Evolutionary conservation across 805 yeast genomes (phyloP).

Genomic region (Ogataea degrootiae): DNA sequence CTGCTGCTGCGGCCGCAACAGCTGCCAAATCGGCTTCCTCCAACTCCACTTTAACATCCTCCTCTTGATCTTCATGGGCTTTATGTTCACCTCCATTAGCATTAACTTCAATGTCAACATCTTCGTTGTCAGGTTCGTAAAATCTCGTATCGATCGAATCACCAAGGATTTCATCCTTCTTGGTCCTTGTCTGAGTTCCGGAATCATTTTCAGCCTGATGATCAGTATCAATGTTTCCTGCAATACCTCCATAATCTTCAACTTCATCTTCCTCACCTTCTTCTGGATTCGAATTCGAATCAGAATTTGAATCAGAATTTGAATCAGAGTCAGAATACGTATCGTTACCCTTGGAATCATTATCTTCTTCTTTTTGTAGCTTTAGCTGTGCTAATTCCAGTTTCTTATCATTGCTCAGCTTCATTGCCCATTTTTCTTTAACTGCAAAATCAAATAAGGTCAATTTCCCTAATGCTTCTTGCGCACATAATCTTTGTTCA

Average conservation of each 20-base stretch:
- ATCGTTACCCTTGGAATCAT: conserved; percentile 2
- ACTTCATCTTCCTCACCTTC: conserved; percentile 1
- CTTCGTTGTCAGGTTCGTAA: conserved; percentile 1
- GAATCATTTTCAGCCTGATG: background rate
- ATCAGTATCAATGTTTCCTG: conserved; percentile 1
- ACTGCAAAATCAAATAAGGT: conserved; percentile 41
- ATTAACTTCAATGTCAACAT: background rate
- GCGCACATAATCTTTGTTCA: conserved; percentile 41
- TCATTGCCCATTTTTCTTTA: conserved; percentile 36
- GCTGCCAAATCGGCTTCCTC: conserved; percentile 1
- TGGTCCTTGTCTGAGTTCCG: background rate
- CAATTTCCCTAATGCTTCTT: conserved; percentile 36
- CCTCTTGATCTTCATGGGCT: background rate
- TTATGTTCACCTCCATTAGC: background rate
- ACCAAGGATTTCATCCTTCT: background rate
- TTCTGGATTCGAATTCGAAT: background rate
- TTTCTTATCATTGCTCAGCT: conserved; percentile 18
- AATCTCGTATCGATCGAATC: conserved; percentile 5
- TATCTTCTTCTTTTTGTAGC: background rate
- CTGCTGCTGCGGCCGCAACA: background rate
- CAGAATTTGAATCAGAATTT: background rate
- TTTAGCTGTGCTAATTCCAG: conserved; percentile 7
- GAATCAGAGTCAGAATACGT: background rate
- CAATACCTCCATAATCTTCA: background rate
- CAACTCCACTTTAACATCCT: background rate